Conservation (phyloP, 345 rosid species). For the Populus tremula region DNA sequence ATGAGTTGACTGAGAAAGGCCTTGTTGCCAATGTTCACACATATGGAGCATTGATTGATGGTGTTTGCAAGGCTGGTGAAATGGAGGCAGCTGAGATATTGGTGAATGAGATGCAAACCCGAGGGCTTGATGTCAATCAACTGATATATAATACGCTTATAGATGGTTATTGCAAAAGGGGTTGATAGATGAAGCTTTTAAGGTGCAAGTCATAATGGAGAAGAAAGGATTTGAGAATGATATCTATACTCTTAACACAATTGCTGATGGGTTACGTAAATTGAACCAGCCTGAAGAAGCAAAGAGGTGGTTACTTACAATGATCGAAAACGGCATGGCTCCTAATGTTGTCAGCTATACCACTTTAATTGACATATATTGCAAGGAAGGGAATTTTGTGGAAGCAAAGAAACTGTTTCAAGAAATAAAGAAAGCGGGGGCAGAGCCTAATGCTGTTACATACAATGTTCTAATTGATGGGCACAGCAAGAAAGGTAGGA, state of each 20-base stretch:
- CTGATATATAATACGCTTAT: conserved; percentile 68
- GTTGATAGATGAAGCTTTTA: conserved; percentile 67
- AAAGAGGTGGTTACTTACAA: conserved; percentile 51
- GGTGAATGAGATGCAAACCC: conserved; percentile 69
- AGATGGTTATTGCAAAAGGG: conserved; percentile 62
- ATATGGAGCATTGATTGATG: conserved; percentile 68
- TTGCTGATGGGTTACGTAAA: conserved; percentile 62
- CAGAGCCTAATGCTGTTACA: conserved; percentile 47
- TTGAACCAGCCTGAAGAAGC: conserved; percentile 63
- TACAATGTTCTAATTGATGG: conserved; percentile 74
- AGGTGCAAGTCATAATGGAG: conserved; percentile 54
- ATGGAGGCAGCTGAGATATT: conserved; percentile 71
- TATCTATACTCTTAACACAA: conserved; percentile 52
- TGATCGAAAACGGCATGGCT: conserved; percentile 49
- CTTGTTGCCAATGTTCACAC: conserved; percentile 56
- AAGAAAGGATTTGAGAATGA: conserved; percentile 65
- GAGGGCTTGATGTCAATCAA: conserved; percentile 44
- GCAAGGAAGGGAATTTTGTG: conserved; percentile 76
- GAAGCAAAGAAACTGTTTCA: conserved; percentile 64
- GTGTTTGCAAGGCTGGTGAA: conserved; percentile 74
- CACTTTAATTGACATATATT: conserved; percentile 64
- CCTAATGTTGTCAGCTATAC: conserved; percentile 60
- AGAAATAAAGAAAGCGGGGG: conserved; percentile 59
- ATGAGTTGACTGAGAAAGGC: conserved; percentile 64
- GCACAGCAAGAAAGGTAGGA: conserved; percentile 57